A percentile compares a stretch with the other conserved stretches of the same genome.
These are phyloP conservation scores for Alternaria viburni DNA, from an alignment of 2,329 filamentous ascomycete genomes.

Conservation along the genomic window DNA sequence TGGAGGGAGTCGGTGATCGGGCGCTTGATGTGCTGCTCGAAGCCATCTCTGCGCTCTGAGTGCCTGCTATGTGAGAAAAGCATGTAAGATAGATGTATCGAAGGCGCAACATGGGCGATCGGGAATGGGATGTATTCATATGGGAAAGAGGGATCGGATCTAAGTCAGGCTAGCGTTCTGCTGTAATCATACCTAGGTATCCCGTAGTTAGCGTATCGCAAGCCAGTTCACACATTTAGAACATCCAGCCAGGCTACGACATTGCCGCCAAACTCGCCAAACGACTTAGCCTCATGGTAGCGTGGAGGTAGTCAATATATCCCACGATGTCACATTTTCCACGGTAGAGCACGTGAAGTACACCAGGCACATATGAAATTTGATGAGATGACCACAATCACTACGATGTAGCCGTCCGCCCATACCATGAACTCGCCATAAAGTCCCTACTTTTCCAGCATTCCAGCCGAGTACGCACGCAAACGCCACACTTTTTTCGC, in stretches of 20 bases:
- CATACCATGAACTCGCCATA: background rate
- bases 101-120: background rate
- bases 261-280: background rate
- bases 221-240: background rate
- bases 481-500: too few relatives aligned
- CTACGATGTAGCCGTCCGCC: background rate
- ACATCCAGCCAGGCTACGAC: background rate
- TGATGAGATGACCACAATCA: background rate
- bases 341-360: background rate
- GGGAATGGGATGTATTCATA: slow-evolving; percentile 4
- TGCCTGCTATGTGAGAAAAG: background rate
- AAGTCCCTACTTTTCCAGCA: background rate
- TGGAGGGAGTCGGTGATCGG: slow-evolving; percentile 54
- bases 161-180: background rate
- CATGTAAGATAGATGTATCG: background rate
- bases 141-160: background rate
- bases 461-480: background rate
- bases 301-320: background rate
- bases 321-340: background rate
- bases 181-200: slow-evolving; percentile 3
- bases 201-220: slow-evolving; percentile 2
- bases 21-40: slow-evolving; percentile 63
- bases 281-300: background rate
- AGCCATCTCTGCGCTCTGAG: slow-evolving; percentile 61
- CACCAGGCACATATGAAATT: too few relatives aligned